Evolutionary conservation across 345 rosid species (phyloP).

Genomic region (Eucalyptus fibrosa): DNA sequence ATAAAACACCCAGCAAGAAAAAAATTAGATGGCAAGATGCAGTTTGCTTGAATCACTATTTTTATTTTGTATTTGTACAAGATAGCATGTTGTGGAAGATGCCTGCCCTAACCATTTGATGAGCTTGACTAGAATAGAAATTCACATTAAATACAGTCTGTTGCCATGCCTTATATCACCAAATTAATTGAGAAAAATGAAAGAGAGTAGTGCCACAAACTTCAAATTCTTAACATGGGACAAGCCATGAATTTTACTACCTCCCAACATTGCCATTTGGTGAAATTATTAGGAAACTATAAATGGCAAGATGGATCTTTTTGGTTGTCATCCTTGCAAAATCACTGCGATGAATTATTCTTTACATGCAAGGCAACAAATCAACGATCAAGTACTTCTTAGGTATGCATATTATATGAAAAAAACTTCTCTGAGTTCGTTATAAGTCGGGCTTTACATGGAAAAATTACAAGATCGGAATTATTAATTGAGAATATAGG

Average conservation of each 20-base stretch:
- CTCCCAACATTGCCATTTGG: not conserved
- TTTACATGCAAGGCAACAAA: not conserved
- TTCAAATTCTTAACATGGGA: not conserved
- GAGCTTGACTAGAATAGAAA: not conserved
- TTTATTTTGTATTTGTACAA: not conserved
- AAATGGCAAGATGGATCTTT: not conserved
- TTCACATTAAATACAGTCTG: not conserved
- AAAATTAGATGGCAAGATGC: not conserved
- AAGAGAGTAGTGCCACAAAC: not conserved
- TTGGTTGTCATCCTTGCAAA: not conserved
- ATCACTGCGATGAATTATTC: not conserved
- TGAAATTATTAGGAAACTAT: not conserved
- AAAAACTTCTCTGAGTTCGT: accelerated
- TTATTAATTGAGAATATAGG: not conserved
- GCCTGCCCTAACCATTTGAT: not conserved
- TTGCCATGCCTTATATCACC: not conserved
- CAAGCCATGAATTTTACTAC: not conserved
- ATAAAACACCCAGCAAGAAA: not conserved
- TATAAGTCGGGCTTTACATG: not conserved
- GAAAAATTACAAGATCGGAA: not conserved
- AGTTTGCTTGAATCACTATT: not conserved
- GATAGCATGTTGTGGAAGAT: not conserved
- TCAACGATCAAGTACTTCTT: not conserved
- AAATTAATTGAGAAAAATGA: not conserved
- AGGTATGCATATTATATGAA: not conserved